A percentile compares a stretch with the other conserved stretches of the same genome.
Evolutionary conservation across 805 yeast genomes (phyloP).

Genomic region (Barnettozyma pratensis): DNA sequence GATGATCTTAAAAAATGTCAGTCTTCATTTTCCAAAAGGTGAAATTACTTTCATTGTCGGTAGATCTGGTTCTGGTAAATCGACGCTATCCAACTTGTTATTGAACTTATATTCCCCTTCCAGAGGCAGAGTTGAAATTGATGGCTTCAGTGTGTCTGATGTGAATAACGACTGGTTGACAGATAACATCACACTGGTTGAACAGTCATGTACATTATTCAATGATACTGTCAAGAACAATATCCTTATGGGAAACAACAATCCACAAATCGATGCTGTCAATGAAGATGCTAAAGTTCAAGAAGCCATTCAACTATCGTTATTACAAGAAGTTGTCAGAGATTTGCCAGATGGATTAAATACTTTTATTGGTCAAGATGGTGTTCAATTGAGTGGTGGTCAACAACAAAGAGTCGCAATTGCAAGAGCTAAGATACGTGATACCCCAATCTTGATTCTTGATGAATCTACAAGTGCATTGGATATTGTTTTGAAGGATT

Average conservation of each 20-base stretch:
- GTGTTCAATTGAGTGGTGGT: conserved; percentile 75
- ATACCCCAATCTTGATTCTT: conserved; percentile 69
- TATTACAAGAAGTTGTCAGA: conserved; percentile 43
- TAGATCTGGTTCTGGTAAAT: conserved; percentile 89
- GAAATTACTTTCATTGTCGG: conserved; percentile 69
- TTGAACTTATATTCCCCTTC: conserved; percentile 49
- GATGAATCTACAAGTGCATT: conserved; percentile 88
- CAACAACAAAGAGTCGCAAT: conserved; percentile 80
- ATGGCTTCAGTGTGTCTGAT: conserved; percentile 40
- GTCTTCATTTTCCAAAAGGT: conserved; percentile 40
- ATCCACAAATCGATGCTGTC: neutral
- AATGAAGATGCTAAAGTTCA: conserved; percentile 23
- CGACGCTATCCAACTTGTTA: conserved; percentile 66
- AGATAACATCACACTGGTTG: conserved; percentile 64
- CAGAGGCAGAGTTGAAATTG: conserved; percentile 56
- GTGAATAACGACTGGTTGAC: conserved; percentile 49
- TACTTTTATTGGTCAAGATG: conserved; percentile 42
- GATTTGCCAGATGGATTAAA: conserved; percentile 51
- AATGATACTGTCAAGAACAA: conserved; percentile 60
- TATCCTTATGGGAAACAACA: conserved; percentile 44
- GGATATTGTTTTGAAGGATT: conserved; percentile 46
- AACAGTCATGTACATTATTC: conserved; percentile 65
- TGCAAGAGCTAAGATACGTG: conserved; percentile 74
- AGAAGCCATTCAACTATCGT: conserved; percentile 48
- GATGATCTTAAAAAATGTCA: conserved; percentile 42